phyloP scores from a whole-genome alignment of 1,284 basidiomycete species.

The Ustilago hordei region DNA sequence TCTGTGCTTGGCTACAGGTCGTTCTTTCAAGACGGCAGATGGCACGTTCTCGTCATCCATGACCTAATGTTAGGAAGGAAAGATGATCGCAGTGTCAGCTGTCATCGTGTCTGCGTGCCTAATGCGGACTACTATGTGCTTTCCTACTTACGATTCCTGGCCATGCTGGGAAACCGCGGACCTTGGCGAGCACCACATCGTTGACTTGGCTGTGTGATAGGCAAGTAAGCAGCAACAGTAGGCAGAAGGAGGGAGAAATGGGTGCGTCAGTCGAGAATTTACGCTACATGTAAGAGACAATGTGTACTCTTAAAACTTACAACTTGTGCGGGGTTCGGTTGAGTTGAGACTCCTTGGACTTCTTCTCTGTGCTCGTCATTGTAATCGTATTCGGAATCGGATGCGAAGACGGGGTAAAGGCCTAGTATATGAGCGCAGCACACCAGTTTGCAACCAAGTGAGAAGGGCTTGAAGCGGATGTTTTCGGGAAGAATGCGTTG shows the following conservation, averaged over 20 bases:
- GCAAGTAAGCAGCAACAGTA: neutral
- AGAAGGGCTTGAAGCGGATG: neutral
- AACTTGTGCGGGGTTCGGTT: slow-evolving; percentile 43
- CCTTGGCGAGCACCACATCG: slow-evolving; percentile 89
- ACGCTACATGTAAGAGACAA: neutral
- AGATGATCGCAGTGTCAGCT: neutral
- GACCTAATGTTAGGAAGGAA: slow-evolving; percentile 73
- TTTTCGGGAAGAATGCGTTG: neutral
- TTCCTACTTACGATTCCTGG: slow-evolving; percentile 78
- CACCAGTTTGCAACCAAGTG: neutral
- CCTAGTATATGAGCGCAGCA: neutral
- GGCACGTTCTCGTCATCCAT: slow-evolving; percentile 79
- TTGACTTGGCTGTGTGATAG: slow-evolving; percentile 68
- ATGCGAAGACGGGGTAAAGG: neutral
- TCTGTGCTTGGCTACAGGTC: slow-evolving; percentile 78
- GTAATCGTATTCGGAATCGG: neutral
- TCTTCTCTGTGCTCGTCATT: slow-evolving; percentile 47
- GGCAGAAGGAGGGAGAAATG: neutral
- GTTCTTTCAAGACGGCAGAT: slow-evolving; percentile 76
- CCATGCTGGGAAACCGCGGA: slow-evolving; percentile 94
- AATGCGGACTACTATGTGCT: neutral
- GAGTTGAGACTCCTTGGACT: slow-evolving; percentile 47
- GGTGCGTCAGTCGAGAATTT: slow-evolving; percentile 2
- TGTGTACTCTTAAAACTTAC: slow-evolving; percentile 9
- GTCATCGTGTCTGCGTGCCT: slow-evolving; percentile 62